These are phyloP conservation scores for Eucalyptus guilfoylei DNA, from an alignment of 345 rosid genomes.

Conservation along the genomic window DNA sequence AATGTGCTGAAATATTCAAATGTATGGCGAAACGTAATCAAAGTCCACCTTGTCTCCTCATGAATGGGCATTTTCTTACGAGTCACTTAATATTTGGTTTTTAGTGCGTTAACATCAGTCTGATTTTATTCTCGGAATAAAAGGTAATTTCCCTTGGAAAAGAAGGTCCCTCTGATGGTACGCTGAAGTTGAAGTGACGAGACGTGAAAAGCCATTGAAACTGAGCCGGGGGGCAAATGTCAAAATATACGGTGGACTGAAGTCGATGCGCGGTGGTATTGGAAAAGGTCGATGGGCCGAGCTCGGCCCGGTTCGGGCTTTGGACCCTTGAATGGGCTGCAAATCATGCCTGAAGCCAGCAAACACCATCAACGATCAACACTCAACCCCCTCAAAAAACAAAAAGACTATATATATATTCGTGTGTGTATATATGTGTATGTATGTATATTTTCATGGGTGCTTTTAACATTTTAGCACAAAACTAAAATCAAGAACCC, in stretches of 20 bases:
- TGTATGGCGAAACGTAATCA: not conserved
- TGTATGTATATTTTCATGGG: not conserved
- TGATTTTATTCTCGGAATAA: not conserved
- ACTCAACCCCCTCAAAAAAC: not conserved
- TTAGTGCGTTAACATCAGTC: not conserved
- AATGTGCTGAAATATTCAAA: not conserved
- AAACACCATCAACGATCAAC: not conserved
- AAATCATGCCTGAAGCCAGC: not conserved
- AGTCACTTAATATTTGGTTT: not conserved
- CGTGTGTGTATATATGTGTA: not conserved
- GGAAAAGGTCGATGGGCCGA: not conserved
- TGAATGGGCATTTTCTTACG: not conserved
- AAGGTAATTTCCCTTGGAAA: not conserved
- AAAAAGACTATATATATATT: not conserved
- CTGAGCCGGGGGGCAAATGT: not conserved
- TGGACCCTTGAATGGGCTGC: not conserved
- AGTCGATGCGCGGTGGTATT: not conserved
- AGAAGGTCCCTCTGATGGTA: not conserved
- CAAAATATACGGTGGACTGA: not conserved
- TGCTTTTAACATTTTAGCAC: not conserved
- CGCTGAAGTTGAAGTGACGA: not conserved
- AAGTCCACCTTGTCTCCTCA: not conserved
- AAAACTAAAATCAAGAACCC: not conserved
- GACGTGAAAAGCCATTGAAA: not conserved
- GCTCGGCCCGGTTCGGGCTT: not conserved